Conservation (phyloP, 2,329 filamentous ascomycete species). For the Talaromyces islandicus region DNA sequence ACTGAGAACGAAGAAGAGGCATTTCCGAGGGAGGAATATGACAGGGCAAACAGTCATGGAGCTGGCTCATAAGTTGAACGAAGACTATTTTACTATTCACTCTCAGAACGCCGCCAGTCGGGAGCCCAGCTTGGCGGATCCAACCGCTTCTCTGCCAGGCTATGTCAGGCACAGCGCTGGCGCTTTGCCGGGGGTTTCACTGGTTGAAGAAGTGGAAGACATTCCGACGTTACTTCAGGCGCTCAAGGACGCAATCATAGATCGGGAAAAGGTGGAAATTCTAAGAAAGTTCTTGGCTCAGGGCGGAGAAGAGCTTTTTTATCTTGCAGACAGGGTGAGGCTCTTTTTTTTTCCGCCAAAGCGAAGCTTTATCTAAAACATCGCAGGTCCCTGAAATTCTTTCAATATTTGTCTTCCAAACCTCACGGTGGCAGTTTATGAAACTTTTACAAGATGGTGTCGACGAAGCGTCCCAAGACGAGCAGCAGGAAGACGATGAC, state of each 20-base stretch:
- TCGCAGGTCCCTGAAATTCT: constrained; percentile 76
- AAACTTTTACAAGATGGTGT: constrained; percentile 61
- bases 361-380: background rate
- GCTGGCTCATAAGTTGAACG: constrained; percentile 59
- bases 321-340: constrained; percentile 58
- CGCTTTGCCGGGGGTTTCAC: constrained; percentile 40
- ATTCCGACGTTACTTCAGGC: constrained; percentile 63
- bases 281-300: constrained; percentile 76
- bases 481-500: constrained; percentile 33
- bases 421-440: constrained; percentile 72
- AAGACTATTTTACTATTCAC: constrained; percentile 75
- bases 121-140: constrained; percentile 30
- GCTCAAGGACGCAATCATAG: constrained; percentile 67
- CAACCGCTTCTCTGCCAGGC: constrained; percentile 16
- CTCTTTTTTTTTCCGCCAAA: background rate
- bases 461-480: constrained; percentile 48
- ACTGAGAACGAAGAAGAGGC: constrained; percentile 62
- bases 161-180: constrained; percentile 31
- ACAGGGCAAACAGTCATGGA: constrained; percentile 31
- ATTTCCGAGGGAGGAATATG: constrained; percentile 13
- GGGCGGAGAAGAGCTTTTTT: constrained; percentile 67
- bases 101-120: constrained; percentile 43
- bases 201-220: constrained; percentile 53
- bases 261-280: constrained; percentile 84
- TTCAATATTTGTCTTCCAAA: constrained; percentile 82